Conservation (phyloP, 371 early-diverging fungal genomes). For the Mortierella sp. region DNA sequence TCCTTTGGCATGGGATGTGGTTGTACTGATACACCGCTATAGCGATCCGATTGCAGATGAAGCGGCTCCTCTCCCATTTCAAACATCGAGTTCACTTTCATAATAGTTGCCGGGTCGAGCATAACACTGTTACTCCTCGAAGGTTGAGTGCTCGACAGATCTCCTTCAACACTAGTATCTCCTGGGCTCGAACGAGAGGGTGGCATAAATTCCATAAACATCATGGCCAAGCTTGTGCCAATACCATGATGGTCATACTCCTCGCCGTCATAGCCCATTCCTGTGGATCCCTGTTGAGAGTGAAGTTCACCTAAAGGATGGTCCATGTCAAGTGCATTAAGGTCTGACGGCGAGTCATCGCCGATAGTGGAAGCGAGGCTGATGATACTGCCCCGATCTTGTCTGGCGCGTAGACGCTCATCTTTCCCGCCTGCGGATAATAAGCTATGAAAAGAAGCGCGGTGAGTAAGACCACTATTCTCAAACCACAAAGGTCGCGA, state of each 20-base stretch:
- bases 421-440: slow-evolving; percentile 29
- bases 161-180: slow-evolving; percentile 33
- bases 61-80: slow-evolving; percentile 27
- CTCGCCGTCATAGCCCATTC: slow-evolving; percentile 35
- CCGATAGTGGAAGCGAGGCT: slow-evolving; percentile 51
- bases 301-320: slow-evolving; percentile 26
- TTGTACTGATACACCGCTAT: background rate
- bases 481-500: slow-evolving; percentile 44
- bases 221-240: slow-evolving; percentile 45
- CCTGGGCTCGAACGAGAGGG: slow-evolving; percentile 43
- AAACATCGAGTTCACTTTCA: slow-evolving; percentile 36
- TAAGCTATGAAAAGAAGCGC: slow-evolving; percentile 40
- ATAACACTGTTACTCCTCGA: slow-evolving; percentile 52
- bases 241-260: slow-evolving; percentile 52
- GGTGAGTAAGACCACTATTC: slow-evolving; percentile 31
- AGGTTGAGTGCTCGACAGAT: slow-evolving; percentile 35
- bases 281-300: slow-evolving; percentile 24
- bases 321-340: slow-evolving; percentile 36
- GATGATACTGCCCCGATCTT: slow-evolving; percentile 54
- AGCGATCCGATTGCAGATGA: slow-evolving; percentile 23
- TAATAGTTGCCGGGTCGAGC: slow-evolving; percentile 38
- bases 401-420: slow-evolving; percentile 43
- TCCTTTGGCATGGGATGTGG: slow-evolving; percentile 29
- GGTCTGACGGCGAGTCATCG: slow-evolving; percentile 46
- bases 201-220: slow-evolving; percentile 43